A percentile compares a stretch with the other conserved stretches of the same genome.
These are phyloP conservation scores for Stagonosporopsis chrysanthemi DNA, from an alignment of 2,329 filamentous ascomycete genomes.

Conservation along the genomic window DNA sequence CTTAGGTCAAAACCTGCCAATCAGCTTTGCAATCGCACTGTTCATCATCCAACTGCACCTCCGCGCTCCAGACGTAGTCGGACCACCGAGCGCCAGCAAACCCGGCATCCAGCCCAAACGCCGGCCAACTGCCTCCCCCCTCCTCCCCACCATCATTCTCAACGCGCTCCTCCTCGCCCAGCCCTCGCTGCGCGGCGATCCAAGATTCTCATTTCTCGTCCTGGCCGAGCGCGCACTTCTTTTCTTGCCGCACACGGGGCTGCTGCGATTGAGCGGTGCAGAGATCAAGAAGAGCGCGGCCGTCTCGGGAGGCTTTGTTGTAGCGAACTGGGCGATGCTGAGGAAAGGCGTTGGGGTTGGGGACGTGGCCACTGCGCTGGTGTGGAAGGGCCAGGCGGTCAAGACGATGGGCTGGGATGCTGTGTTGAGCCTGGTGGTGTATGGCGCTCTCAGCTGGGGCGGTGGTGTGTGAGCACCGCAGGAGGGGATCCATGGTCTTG, in stretches of 20 bases:
- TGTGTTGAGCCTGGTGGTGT: constrained; percentile 28
- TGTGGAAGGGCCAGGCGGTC: constrained; percentile 26
- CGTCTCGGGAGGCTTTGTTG: constrained; percentile 35
- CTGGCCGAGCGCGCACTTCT: constrained; percentile 32
- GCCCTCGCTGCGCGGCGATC: constrained; percentile 24
- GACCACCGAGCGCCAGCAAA: not conserved
- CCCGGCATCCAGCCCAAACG: constrained; percentile 2
- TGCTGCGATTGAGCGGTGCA: constrained; percentile 23
- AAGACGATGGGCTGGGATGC: constrained; percentile 41
- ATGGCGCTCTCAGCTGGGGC: constrained; percentile 32
- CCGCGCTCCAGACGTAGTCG: constrained; percentile 21
- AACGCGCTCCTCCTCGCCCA: constrained; percentile 34
- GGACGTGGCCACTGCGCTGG: constrained; percentile 19
- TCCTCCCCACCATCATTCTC: constrained; percentile 38
- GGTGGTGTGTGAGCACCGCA: constrained; percentile 29
- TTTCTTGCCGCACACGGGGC: constrained; percentile 31
- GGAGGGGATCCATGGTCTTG: too few species aligned
- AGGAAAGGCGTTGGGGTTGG: constrained; percentile 19
- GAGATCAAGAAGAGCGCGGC: constrained; percentile 33
- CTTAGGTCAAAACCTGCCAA: constrained; percentile 41
- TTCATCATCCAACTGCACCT: constrained; percentile 41
- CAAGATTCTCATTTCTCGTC: constrained; percentile 31
- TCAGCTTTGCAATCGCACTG: constrained; percentile 35
- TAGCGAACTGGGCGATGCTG: constrained; percentile 33
- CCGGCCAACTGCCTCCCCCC: constrained; percentile 25